Conservation (phyloP, 2,329 filamentous ascomycete species). For the Samsoniella hepiali region DNA sequence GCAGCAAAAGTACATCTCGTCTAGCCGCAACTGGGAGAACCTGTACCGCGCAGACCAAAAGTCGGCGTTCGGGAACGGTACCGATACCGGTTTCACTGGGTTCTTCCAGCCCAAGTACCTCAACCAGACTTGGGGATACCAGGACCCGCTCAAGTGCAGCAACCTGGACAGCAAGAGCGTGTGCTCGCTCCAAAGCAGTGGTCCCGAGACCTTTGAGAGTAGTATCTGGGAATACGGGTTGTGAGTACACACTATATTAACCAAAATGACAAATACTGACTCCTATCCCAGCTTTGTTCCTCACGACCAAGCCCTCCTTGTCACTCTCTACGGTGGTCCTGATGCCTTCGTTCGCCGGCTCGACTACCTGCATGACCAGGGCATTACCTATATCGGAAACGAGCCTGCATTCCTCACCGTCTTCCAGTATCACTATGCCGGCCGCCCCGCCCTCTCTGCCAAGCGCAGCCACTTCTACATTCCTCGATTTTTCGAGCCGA, state of each 20-base stretch:
- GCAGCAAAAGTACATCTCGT: conserved; percentile 55
- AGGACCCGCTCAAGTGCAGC: conserved; percentile 64
- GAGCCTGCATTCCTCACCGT: conserved; percentile 59
- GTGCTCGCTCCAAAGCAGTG: conserved; percentile 59
- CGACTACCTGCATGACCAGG: conserved; percentile 60
- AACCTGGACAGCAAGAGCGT: conserved; percentile 50
- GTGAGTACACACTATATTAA: conserved; percentile 34
- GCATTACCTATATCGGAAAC: conserved; percentile 65
- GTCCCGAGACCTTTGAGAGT: conserved; percentile 68
- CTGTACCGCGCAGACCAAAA: conserved; percentile 59
- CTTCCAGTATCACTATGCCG: conserved; percentile 68
- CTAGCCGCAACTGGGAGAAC: conserved; percentile 65
- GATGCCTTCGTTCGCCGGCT: conserved; percentile 56
- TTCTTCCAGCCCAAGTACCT: conserved; percentile 68
- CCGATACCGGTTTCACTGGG: conserved; percentile 62
- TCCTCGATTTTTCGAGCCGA: conserved; percentile 59
- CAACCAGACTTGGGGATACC: conserved; percentile 66
- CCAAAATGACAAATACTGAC: neutral
- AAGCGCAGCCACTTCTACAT: conserved; percentile 62
- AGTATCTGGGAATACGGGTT: conserved; percentile 73
- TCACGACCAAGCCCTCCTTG: conserved; percentile 51
- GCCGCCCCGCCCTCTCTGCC: conserved; percentile 55
- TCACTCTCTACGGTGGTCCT: conserved; percentile 58
- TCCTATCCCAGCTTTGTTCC: conserved; percentile 44
- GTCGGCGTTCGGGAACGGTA: conserved; percentile 50